These are phyloP conservation scores for Colletotrichum sp. DNA, from an alignment of 2,329 filamentous ascomycete genomes.

Conservation along the genomic window DNA sequence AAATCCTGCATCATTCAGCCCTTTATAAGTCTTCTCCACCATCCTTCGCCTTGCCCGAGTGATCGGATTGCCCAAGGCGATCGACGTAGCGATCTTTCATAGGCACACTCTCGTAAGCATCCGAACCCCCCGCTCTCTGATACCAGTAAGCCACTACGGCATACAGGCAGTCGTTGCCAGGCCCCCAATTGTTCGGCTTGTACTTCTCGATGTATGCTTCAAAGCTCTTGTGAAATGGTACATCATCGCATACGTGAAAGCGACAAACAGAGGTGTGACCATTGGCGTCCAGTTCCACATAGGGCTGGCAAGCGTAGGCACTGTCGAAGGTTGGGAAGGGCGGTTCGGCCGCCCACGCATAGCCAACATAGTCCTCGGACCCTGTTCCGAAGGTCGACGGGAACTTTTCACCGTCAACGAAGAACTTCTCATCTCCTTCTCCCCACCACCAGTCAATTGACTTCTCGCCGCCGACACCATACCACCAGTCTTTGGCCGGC, in stretches of 20 bases:
- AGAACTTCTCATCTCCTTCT: constrained; percentile 18
- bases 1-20: not conserved
- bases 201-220: constrained; percentile 18
- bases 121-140: not conserved
- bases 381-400: constrained; percentile 14
- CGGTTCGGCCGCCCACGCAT: constrained; percentile 17
- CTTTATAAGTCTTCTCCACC: not conserved
- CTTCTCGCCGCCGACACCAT: constrained; percentile 8
- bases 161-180: constrained; percentile 1
- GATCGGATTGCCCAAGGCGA: not conserved
- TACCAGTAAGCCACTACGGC: constrained; percentile 17
- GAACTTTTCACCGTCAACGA: constrained; percentile 16
- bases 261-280: constrained; percentile 16
- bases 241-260: constrained; percentile 15
- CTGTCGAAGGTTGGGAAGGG: constrained; percentile 12
- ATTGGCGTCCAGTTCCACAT: constrained; percentile 12
- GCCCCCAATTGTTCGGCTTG: constrained; percentile 13
- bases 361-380: constrained; percentile 16
- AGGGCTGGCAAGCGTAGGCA: constrained; percentile 12
- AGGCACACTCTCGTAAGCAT: not conserved
- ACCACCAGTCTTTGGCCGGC: constrained; percentile 14
- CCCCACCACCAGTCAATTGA: constrained; percentile 21
- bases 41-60: not conserved
- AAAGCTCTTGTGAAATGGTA: constrained; percentile 13
- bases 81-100: constrained; percentile 2